Evolutionary conservation across 305 asterid species (phyloP), one percentile per base, ranked within the genome.

Genomic region (Rubia tinctorum): DNA sequence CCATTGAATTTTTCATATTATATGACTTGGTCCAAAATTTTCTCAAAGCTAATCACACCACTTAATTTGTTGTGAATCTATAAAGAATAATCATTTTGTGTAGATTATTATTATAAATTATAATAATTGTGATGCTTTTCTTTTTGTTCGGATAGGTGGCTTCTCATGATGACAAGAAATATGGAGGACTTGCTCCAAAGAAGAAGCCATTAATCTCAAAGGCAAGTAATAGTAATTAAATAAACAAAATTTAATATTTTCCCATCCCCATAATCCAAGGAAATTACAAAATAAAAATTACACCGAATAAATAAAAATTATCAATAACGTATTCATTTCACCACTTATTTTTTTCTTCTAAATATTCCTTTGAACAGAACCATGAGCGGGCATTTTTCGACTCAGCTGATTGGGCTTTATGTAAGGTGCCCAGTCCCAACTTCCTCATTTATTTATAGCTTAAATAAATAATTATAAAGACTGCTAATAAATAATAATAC

Each of bases 341-440:
- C 40, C 40, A 37, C 7, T 34, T 34, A 34, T 34, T 34, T 34
- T 34, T 65, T 65, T 5, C 44, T 25, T 61, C 22, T 71, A 51
- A 49, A 15, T 49, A 14, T 51, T 51, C 7, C 58, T 51, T 51
- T 17, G 25, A n/a, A 23, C 82, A 93, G 98, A 93, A 93, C 73
- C 88, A 86, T 55, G 84, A 86, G 63, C 84, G 97, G 65, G 96
- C 97, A 40, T 93, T 91, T 77, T 93, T 93, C 73, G 97, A 93
- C 80, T 93, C 98, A 0, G 98, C 97, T 0, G 98, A 93, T 45
- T 93, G 98, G 97, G 98, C 89, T 71, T 75, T 93, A 11, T 80
- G 88, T 82, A 93, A 91, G 96, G 98, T 88, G 86, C 34, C 39
- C 49, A 55, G 25, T 43, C 8, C 62, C 14, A 49, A 34, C 53